Evolutionary conservation across 352 stramenopile genomes (phyloP).

Genomic region (Pythium diclinum): DNA sequence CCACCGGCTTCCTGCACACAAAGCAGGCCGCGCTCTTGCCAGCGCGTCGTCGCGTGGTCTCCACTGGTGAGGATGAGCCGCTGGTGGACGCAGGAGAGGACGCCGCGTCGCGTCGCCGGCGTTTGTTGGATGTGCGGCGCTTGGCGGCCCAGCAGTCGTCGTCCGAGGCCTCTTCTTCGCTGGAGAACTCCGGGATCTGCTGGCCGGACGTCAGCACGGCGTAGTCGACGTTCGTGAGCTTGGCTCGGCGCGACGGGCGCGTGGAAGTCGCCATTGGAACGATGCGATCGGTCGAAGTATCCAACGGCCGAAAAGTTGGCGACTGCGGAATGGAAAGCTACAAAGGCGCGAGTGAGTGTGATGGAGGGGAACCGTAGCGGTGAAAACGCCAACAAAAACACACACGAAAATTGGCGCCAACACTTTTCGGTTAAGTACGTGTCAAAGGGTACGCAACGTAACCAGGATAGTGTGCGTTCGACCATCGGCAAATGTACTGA

Average conservation of each 20-base stretch:
- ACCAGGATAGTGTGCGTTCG: not conserved
- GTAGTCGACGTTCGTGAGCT: conserved; percentile 77
- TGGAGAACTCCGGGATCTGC: conserved; percentile 81
- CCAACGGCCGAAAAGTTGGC: not conserved
- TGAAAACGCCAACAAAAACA: conserved; percentile 1
- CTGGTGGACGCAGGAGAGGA: not conserved
- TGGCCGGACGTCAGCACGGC: conserved; percentile 69
- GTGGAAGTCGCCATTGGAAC: conserved; percentile 8
- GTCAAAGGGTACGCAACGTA: not conserved
- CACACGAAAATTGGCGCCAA: conserved; percentile 2
- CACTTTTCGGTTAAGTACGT: not conserved
- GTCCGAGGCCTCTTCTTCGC: conserved; percentile 50
- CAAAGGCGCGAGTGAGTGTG: not conserved
- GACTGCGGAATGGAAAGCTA: not conserved
- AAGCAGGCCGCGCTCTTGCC: conserved; percentile 39
- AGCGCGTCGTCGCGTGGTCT: not conserved
- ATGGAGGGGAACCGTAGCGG: not conserved
- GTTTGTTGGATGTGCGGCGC: conserved; percentile 1
- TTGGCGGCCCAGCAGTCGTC: conserved; percentile 34
- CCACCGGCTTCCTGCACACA: conserved; percentile 41
- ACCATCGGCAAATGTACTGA: not conserved
- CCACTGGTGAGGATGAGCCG: not conserved
- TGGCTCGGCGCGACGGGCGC: conserved; percentile 59
- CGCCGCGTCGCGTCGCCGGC: not conserved
- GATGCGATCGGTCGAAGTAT: not conserved